Evolutionary conservation across 2,329 filamentous ascomycete species (phyloP).

Genomic region (Raffaelea deltoideospora): DNA sequence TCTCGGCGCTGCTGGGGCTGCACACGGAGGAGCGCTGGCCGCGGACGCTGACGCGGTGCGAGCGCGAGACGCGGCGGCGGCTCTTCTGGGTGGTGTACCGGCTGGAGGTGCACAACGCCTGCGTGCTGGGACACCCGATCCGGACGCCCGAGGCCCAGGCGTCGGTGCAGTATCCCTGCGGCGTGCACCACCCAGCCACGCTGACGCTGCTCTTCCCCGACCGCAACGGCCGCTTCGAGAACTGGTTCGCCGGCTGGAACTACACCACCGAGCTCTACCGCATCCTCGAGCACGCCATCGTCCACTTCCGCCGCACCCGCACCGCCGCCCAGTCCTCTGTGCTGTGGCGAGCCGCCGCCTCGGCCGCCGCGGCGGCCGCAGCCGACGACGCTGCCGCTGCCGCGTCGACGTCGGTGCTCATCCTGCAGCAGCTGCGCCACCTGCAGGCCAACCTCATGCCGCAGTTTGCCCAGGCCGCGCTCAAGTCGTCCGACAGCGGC

Average conservation of each 20-base stretch:
- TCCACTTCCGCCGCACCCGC: conserved; percentile 1
- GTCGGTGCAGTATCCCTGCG: conserved; percentile 9
- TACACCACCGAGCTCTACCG: conserved; percentile 4
- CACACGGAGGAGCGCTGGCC: conserved; percentile 11
- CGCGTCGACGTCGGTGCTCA: not conserved
- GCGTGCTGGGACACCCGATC: conserved; percentile 10
- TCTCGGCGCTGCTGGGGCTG: conserved; percentile 6
- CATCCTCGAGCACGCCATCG: conserved; percentile 1
- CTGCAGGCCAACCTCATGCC: not conserved
- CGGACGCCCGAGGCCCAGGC: conserved; percentile 9
- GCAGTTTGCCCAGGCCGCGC: not conserved
- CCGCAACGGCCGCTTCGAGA: not conserved
- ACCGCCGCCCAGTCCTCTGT: not conserved
- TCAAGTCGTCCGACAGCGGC: not conserved
- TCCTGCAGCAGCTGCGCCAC: not conserved
- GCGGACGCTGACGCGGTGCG: conserved; percentile 2
- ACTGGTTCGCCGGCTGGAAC: conserved; percentile 6
- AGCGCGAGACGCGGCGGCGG: conserved; percentile 8
- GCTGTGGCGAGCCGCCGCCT: too few species aligned
- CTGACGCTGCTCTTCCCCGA: conserved; percentile 1
- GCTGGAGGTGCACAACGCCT: conserved; percentile 10
- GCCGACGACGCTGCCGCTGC: not conserved
- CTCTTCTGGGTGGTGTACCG: conserved; percentile 12
- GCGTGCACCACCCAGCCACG: too few species aligned
- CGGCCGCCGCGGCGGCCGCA: too few species aligned